Evolutionary conservation across 1,284 basidiomycete genomes (phyloP).

Genomic region (Pyrrhoderma lamaoense): DNA sequence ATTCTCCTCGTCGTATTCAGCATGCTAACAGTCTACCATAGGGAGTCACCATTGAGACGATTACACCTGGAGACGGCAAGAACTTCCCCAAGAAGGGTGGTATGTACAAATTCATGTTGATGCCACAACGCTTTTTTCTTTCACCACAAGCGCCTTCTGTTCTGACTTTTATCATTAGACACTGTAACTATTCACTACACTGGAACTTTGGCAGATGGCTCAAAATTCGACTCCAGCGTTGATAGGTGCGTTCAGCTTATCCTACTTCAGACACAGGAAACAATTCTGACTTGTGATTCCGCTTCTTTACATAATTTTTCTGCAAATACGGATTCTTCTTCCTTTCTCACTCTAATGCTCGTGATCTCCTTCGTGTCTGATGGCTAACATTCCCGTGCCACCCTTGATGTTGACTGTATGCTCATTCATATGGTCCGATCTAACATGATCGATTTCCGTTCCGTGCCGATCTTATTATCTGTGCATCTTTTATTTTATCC

Average conservation of each 20-base stretch:
- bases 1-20: neutral
- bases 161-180: constrained; percentile 29
- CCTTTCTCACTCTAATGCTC: too few relatives aligned
- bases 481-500: neutral
- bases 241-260: constrained; percentile 42
- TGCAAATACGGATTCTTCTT: too few relatives aligned
- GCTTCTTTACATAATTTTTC: too few relatives aligned
- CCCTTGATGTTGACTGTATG: too few relatives aligned
- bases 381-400: too few relatives aligned
- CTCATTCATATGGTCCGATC: neutral
- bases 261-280: neutral
- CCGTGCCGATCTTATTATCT: neutral
- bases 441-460: neutral
- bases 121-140: neutral
- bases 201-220: constrained; percentile 26
- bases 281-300: neutral
- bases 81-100: constrained; percentile 46
- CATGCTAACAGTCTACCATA: constrained; percentile 24
- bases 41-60: constrained; percentile 42
- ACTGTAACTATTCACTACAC: constrained; percentile 33
- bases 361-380: too few relatives aligned
- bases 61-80: constrained; percentile 38
- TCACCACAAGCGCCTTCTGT: constrained; percentile 6
- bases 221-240: constrained; percentile 64
- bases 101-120: constrained; percentile 21